Evolutionary conservation across 306 rosid species (phyloP).

Genomic region (Prunus fruticosa): DNA sequence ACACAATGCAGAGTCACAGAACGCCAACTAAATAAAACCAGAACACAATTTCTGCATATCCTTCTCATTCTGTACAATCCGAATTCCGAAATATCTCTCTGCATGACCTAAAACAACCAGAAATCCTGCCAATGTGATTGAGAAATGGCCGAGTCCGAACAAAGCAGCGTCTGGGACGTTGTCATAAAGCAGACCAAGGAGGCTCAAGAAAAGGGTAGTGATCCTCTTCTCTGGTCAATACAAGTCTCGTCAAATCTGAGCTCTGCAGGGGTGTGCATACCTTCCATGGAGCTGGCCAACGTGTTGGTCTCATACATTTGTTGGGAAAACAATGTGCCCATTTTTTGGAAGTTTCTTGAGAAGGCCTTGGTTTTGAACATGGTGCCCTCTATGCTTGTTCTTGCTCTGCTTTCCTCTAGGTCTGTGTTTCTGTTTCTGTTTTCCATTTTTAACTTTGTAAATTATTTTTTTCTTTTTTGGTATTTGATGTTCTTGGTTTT

Average conservation of each 20-base stretch:
- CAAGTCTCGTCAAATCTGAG: conserved; percentile 58
- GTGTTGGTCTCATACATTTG: conserved; percentile 70
- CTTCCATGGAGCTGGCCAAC: conserved; percentile 58
- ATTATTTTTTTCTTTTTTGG: neutral
- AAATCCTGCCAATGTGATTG: neutral
- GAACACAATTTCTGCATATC: neutral
- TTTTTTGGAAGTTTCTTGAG: conserved; percentile 79
- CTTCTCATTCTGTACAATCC: neutral
- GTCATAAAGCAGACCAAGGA: conserved; percentile 46
- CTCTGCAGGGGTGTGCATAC: conserved; percentile 62
- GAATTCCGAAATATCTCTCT: neutral
- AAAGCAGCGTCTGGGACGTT: conserved; percentile 38
- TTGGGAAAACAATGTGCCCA: conserved; percentile 79
- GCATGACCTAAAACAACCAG: neutral
- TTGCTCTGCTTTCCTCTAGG: conserved; percentile 68
- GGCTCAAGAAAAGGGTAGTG: conserved; percentile 64
- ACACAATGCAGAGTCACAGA: neutral
- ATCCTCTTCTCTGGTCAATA: conserved; percentile 77
- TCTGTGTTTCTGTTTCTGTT: conserved; percentile 12
- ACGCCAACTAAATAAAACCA: neutral
- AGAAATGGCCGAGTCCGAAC: conserved; percentile 35
- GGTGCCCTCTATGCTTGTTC: conserved; percentile 69
- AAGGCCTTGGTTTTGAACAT: conserved; percentile 54
- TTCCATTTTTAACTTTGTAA: neutral
- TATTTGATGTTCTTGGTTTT: neutral